Base-by-base conservation (phyloP, 805 yeast genomes). In the Barnettozyma salicaria region DNA sequence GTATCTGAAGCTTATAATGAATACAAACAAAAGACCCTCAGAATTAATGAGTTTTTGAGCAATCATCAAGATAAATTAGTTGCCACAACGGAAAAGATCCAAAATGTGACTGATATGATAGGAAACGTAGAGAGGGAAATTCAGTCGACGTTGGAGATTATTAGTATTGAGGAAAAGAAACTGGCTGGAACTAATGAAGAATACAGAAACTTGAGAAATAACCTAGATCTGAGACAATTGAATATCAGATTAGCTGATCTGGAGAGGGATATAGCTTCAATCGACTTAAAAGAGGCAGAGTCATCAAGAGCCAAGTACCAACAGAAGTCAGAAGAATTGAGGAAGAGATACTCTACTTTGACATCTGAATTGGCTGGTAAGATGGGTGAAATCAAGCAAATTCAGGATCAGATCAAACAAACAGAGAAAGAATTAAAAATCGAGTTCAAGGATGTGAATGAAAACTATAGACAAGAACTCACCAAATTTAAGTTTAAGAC, bases 361-460 rank as follows among this genome's bases (percentile, higher is more conserved):
- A 81, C 78, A 42, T 70, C 88, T 1, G 67, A 65, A 35, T 77
- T 83, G 48, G 83, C 95, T 4, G 79, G 87, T 10, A 82, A 80
- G 48, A 58, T 76, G 17, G 99, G 98, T 16, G 97, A 90, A 57
- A 72, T 85, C 27, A 78, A 78, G 42, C 97, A 90, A 53, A 67
- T 92, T 43, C 75, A 78, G 32, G 86, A 77, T 45, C 96, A 88
- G 50, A 68, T 81, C 5, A 59, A 59, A 17, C 62, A 69, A 4
- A 58, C 83, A 8, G 62, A 68, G 16, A 56, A 58, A 5, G 96
- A 88, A 52, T 63, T 90, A 9, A 61, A 63, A 3, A 69, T 80
- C 1, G 96, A 89, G 44, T 92, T 77, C 49, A 68, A 73, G 32
- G 74, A 80, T 43, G 74, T 90, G 8, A 80, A 82, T 37, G 60